Evolutionary conservation across 306 rosid species (phyloP).

Genomic region (Luffa acutangula): DNA sequence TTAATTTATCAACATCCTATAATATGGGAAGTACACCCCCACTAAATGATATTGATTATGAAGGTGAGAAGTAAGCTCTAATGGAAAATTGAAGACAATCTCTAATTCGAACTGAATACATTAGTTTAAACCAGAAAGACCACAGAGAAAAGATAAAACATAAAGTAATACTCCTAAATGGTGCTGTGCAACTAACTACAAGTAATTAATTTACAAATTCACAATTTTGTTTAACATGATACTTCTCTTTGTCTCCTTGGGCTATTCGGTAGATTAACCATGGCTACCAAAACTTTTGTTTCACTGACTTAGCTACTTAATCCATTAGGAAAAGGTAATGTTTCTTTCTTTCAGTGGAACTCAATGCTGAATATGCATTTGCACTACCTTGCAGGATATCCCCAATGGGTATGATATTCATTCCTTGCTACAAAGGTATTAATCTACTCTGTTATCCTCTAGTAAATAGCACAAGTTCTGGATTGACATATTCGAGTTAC

Average conservation of each 20-base stretch:
- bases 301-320: not conserved
- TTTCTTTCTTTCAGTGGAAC: conserved; percentile 1
- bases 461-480: not conserved
- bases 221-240: not conserved
- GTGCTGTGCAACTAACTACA: not conserved
- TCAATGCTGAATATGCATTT: conserved; percentile 12
- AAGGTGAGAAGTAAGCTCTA: not conserved
- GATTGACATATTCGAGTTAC: not conserved
- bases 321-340: not conserved
- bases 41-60: not conserved
- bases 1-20: not conserved
- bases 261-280: not conserved
- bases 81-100: not conserved
- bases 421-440: conserved; percentile 94
- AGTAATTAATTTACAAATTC: not conserved
- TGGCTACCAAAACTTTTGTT: not conserved
- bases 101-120: not conserved
- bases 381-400: conserved; percentile 51
- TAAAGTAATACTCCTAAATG: not conserved
- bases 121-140: not conserved
- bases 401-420: conserved; percentile 93
- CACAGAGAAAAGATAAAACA: not conserved
- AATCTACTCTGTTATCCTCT: conserved; percentile 5
- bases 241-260: not conserved
- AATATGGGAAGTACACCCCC: not conserved